Conservation (phyloP, 1,284 basidiomycete genomes). For the Laetiporus sulphureus region DNA sequence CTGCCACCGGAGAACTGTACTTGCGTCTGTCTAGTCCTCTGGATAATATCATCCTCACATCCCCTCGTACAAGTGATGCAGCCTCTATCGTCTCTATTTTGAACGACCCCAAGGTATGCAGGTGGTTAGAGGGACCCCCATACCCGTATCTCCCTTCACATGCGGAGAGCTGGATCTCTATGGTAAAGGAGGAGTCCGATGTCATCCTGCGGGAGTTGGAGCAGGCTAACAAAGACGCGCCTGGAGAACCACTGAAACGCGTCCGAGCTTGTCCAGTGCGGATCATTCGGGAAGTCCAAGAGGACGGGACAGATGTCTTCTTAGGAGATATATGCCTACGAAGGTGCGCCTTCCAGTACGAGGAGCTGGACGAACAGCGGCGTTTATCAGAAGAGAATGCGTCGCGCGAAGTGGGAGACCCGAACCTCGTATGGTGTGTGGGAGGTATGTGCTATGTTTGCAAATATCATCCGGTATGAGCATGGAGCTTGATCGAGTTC, state of each 20-base stretch:
- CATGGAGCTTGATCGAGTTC: too few species aligned
- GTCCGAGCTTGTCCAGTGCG: constrained; percentile 37
- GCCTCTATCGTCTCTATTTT: constrained; percentile 30
- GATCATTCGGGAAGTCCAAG: constrained; percentile 37
- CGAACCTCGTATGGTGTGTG: constrained; percentile 44
- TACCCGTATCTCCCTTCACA: constrained; percentile 44
- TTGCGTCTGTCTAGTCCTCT: constrained; percentile 31
- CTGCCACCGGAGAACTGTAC: constrained; percentile 19
- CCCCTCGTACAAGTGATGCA: constrained; percentile 43
- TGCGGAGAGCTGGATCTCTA: constrained; percentile 28
- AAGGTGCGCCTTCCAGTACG: constrained; percentile 29
- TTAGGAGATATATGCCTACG: constrained; percentile 37
- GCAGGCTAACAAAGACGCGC: constrained; percentile 19
- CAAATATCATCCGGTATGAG: too few species aligned
- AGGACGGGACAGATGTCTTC: constrained; percentile 40
- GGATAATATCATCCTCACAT: constrained; percentile 51
- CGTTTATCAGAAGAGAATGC: constrained; percentile 32
- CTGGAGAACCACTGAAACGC: constrained; percentile 22
- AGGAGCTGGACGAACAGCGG: constrained; percentile 27
- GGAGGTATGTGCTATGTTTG: constrained; percentile 36
- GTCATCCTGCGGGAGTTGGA: constrained; percentile 32
- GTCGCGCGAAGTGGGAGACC: constrained; percentile 34
- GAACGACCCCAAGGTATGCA: constrained; percentile 44
- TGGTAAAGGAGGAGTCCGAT: constrained; percentile 19
- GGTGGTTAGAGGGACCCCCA: constrained; percentile 40